A percentile compares a stretch with the other conserved stretches of the same genome.
Evolutionary conservation across 2,329 filamentous ascomycete genomes (phyloP).

Genomic region (Fusarium newnesense): DNA sequence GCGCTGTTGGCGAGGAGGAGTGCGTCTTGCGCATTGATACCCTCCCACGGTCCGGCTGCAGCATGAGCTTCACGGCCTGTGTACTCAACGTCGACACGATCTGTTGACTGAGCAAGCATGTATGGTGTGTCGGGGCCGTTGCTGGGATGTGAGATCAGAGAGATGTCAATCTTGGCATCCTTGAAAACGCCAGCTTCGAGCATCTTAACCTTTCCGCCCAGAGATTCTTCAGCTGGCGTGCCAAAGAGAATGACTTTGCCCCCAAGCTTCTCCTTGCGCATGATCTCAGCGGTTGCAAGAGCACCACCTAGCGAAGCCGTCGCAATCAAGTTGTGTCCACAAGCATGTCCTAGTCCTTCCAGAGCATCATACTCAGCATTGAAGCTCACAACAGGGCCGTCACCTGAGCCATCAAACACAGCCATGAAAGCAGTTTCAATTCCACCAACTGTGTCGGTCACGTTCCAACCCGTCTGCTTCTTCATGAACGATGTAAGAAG

Average conservation of each 20-base stretch:
- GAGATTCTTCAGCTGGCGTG: constrained; percentile 36
- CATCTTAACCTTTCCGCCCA: constrained; percentile 38
- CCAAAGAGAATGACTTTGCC: constrained; percentile 38
- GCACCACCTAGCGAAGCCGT: constrained; percentile 29
- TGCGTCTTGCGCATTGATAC: constrained; percentile 39
- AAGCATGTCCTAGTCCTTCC: constrained; percentile 29
- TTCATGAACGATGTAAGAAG: constrained; percentile 52
- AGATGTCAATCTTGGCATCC: constrained; percentile 36
- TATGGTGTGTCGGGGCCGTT: constrained; percentile 20
- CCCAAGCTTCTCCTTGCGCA: constrained; percentile 27
- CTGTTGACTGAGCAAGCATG: constrained; percentile 31
- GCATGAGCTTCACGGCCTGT: constrained; percentile 28
- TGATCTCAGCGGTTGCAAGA: constrained; percentile 29
- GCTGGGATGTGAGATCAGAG: constrained; percentile 35
- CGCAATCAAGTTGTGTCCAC: constrained; percentile 39
- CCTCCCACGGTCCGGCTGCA: constrained; percentile 30
- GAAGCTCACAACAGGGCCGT: constrained; percentile 54
- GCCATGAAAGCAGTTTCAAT: constrained; percentile 58
- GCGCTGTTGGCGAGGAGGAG: constrained; percentile 35
- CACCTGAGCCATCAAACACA: constrained; percentile 50
- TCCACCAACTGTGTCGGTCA: constrained; percentile 53
- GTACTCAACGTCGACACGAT: constrained; percentile 34
- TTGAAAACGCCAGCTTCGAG: constrained; percentile 33
- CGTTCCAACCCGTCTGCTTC: constrained; percentile 50
- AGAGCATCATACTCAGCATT: constrained; percentile 52